A percentile compares a stretch with the other conserved stretches of the same genome.
These are phyloP conservation scores for Austroboletus olivaceoglutinosus DNA, from an alignment of 1,284 basidiomycete species.

Conservation along the genomic window DNA sequence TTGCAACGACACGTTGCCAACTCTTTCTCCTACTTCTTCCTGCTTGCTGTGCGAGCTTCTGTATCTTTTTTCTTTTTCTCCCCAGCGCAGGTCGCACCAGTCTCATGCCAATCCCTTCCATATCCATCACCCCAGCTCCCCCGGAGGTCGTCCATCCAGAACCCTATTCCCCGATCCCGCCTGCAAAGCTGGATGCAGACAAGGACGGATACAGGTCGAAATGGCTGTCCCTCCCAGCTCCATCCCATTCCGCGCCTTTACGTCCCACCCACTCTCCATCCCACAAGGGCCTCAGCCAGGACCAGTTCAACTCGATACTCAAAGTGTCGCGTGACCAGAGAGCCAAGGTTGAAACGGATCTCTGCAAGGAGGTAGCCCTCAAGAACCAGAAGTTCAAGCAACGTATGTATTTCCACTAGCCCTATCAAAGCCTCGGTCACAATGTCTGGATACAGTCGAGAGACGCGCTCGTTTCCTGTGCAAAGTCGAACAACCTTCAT, in stretches of 20 bases:
- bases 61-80: slow-evolving; percentile 6
- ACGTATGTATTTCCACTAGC: slow-evolving; percentile 41
- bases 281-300: slow-evolving; percentile 57
- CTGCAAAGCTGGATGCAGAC: slow-evolving; percentile 26
- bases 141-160: slow-evolving; percentile 49
- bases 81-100: slow-evolving; percentile 49
- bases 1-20: not conserved
- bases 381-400: slow-evolving; percentile 74
- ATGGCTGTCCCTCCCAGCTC: slow-evolving; percentile 59
- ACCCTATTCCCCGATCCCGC: slow-evolving; percentile 60
- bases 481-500: slow-evolving; percentile 65
- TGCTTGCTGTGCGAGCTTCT: slow-evolving; percentile 12
- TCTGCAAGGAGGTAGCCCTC: slow-evolving; percentile 71
- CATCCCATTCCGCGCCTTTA: slow-evolving; percentile 48
- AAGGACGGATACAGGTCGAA: slow-evolving; percentile 53
- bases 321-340: slow-evolving; percentile 56
- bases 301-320: slow-evolving; percentile 62
- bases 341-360: slow-evolving; percentile 45
- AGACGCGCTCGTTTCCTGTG: slow-evolving; percentile 72
- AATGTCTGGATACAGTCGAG: slow-evolving; percentile 48
- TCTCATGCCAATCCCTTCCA: slow-evolving; percentile 48
- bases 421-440: not conserved
- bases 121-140: slow-evolving; percentile 65
- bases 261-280: slow-evolving; percentile 40
- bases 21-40: not conserved